A percentile compares a stretch with the other conserved stretches of the same genome.
Conservation (phyloP, 2,329 filamentous ascomycete species). For the Ophiostoma tasmaniense region DNA sequence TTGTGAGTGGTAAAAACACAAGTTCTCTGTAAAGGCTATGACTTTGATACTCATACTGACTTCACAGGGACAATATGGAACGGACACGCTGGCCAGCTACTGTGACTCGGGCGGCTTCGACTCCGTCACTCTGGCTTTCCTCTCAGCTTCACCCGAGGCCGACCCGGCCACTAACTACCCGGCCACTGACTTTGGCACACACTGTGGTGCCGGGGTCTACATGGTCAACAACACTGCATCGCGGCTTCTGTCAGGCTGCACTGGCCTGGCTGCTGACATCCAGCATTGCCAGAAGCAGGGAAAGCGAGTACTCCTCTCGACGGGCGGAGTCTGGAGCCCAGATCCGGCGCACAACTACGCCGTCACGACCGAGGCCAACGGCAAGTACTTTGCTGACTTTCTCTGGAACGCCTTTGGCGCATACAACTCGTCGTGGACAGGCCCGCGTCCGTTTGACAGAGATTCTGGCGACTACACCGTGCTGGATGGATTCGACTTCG, state of each 20-base stretch:
- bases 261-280: conserved; percentile 2
- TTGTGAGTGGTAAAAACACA: neutral
- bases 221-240: conserved; percentile 4
- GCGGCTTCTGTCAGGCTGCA: conserved; percentile 8
- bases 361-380: conserved; percentile 11
- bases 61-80: conserved; percentile 8
- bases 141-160: conserved; percentile 9
- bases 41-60: neutral
- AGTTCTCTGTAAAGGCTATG: neutral
- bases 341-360: conserved; percentile 6
- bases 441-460: conserved; percentile 11
- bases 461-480: neutral
- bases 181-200: conserved; percentile 9
- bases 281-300: conserved; percentile 10
- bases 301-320: conserved; percentile 9
- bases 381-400: conserved; percentile 13
- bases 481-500: conserved; percentile 14
- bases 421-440: neutral
- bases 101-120: conserved; percentile 13
- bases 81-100: conserved; percentile 8
- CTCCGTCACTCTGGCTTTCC: conserved; percentile 7
- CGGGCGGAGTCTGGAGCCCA: conserved; percentile 5
- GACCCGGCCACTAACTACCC: conserved; percentile 12
- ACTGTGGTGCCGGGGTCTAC: conserved; percentile 7
- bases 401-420: conserved; percentile 11